Conservation (phyloP, 2,329 filamentous ascomycete species). For the Penicillium psychrosexuale region DNA sequence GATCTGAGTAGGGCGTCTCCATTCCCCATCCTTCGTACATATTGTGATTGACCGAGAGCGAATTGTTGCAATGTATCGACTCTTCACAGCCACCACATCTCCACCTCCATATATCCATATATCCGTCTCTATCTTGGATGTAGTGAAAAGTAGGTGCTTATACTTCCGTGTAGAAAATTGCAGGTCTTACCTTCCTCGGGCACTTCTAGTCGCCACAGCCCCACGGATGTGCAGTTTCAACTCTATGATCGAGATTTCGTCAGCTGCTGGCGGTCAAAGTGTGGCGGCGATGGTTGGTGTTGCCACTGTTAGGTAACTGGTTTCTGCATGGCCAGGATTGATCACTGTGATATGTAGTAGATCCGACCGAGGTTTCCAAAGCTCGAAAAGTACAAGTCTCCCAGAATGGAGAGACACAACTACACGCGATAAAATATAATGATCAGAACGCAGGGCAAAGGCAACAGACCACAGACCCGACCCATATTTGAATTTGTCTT, state of each 20-base stretch:
- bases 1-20: background rate
- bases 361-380: background rate
- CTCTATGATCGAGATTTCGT: background rate
- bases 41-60: background rate
- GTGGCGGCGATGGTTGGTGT: background rate
- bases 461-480: background rate
- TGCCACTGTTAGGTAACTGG: conserved; percentile 18
- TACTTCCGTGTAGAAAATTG: background rate
- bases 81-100: background rate
- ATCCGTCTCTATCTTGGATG: background rate
- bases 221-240: conserved; percentile 2
- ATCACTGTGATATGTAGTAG: background rate
- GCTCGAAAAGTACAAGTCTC: background rate
- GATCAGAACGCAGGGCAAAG: background rate
- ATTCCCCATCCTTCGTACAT: background rate
- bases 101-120: background rate
- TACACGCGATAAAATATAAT: background rate
- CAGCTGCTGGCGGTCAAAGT: background rate
- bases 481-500: background rate
- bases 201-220: conserved; percentile 13
- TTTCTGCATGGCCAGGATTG: background rate
- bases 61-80: background rate
- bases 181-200: background rate
- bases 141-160: background rate
- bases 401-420: background rate